phyloP scores from a whole-genome alignment of 345 rosid species.

The Iberis pinnata region DNA sequence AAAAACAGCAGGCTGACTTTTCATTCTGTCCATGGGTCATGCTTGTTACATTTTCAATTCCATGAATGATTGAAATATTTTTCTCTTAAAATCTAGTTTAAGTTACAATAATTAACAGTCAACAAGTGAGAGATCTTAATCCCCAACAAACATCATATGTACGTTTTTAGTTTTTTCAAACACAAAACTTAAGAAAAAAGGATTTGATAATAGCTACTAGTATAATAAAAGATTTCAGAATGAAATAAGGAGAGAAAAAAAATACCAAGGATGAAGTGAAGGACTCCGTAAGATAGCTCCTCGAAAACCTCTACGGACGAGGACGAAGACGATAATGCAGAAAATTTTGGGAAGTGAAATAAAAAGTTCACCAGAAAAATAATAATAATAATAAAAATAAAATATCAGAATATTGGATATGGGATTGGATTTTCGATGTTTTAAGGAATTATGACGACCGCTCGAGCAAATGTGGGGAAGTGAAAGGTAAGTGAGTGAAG shows the following conservation, averaged over 20 bases:
- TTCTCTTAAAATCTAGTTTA: neutral
- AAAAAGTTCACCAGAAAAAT: too few relatives aligned
- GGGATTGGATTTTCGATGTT: slow-evolving; percentile 22
- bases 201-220: too few relatives aligned
- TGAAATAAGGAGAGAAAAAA: too few relatives aligned
- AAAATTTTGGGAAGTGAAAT: neutral
- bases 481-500: slow-evolving; percentile 25
- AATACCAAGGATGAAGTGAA: slow-evolving; percentile 19
- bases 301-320: too few relatives aligned
- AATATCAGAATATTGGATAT: slow-evolving; percentile 14
- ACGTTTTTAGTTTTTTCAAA: too few relatives aligned
- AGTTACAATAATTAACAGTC: slow-evolving; percentile 3
- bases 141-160: neutral
- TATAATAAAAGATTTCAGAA: too few relatives aligned
- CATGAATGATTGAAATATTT: too few relatives aligned
- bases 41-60: neutral
- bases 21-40: slow-evolving; percentile 9
- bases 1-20: slow-evolving; percentile 24
- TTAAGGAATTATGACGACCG: slow-evolving; percentile 26
- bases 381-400: too few relatives aligned
- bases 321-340: slow-evolving; percentile 8
- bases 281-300: too few relatives aligned
- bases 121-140: slow-evolving; percentile 1
- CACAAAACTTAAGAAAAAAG: too few relatives aligned
- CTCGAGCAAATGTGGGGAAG: slow-evolving; percentile 27